A percentile compares a stretch with the other conserved stretches of the same genome.
Evolutionary conservation across 805 yeast genomes (phyloP).

Genomic region (Metschnikowia baotianmanensis): DNA sequence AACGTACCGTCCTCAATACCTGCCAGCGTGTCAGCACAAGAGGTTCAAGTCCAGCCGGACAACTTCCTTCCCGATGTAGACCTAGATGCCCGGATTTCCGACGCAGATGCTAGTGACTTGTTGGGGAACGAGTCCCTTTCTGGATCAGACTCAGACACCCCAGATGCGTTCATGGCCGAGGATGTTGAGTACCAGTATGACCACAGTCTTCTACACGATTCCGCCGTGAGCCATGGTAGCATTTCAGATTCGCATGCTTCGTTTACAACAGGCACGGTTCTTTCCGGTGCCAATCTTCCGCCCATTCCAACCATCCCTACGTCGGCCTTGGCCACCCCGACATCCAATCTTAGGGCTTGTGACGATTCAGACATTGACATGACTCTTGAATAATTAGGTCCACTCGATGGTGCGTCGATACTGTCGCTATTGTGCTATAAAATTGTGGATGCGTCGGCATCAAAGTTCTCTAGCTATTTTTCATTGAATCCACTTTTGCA

Average conservation of each 20-base stretch:
- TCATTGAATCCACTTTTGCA: constrained; percentile 73
- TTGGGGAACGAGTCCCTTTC: constrained; percentile 14
- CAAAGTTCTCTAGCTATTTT: constrained; percentile 3
- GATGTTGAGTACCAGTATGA: constrained; percentile 46
- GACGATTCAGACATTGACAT: constrained; percentile 43
- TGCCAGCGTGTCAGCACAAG: neutral
- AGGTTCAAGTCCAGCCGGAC: neutral
- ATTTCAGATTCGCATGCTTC: constrained; percentile 10
- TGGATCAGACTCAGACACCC: constrained; percentile 30
- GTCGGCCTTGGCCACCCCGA: constrained; percentile 17
- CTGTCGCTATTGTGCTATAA: constrained; percentile 19
- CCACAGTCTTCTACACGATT: constrained; percentile 23
- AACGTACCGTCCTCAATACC: neutral
- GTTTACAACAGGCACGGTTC: constrained; percentile 7
- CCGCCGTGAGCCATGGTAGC: constrained; percentile 9
- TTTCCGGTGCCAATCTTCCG: constrained; percentile 4
- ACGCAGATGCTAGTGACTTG: constrained; percentile 19
- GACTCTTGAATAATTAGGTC: constrained; percentile 38
- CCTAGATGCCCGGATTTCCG: constrained; percentile 18
- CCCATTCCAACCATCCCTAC: constrained; percentile 15
- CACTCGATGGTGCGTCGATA: too few relatives aligned
- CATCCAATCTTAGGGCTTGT: constrained; percentile 16
- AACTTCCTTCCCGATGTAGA: constrained; percentile 14
- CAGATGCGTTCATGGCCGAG: constrained; percentile 47
- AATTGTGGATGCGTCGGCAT: neutral